A percentile compares a stretch with the other conserved stretches of the same genome.
Evolutionary conservation across 768 basidiomycete genomes (phyloP).

Genomic region (Filobasidium wieringae): DNA sequence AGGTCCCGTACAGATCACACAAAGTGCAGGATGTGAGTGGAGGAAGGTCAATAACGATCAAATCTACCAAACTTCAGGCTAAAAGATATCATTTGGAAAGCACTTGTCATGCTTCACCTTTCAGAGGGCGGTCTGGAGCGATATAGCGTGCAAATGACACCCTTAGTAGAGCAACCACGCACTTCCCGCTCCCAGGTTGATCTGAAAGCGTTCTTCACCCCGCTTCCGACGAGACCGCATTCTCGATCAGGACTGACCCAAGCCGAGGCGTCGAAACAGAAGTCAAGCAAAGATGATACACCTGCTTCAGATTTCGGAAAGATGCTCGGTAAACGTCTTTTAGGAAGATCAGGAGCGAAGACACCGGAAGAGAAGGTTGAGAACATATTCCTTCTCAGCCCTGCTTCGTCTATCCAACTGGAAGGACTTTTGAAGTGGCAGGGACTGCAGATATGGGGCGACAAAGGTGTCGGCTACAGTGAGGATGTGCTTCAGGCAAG

Average conservation of each 20-base stretch:
- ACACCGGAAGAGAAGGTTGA: neutral
- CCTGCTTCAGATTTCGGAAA: neutral
- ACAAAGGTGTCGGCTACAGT: neutral
- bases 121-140: neutral
- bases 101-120: neutral
- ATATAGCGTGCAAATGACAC: neutral
- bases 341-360: neutral
- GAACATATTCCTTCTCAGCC: neutral
- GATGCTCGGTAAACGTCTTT: neutral
- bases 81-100: too few relatives aligned
- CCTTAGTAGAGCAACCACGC: too few relatives aligned
- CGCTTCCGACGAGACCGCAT: neutral
- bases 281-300: neutral
- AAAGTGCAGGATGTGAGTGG: neutral
- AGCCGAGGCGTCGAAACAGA: neutral
- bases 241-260: neutral
- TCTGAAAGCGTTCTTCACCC: neutral
- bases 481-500: neutral
- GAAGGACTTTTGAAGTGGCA: neutral
- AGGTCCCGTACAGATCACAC: neutral
- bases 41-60: neutral
- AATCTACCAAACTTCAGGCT: too few relatives aligned
- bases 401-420: neutral
- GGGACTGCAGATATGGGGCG: neutral
- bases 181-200: neutral